Conservation (phyloP, 176 grass and related monocot species). For the Aegilops bicornis region DNA sequence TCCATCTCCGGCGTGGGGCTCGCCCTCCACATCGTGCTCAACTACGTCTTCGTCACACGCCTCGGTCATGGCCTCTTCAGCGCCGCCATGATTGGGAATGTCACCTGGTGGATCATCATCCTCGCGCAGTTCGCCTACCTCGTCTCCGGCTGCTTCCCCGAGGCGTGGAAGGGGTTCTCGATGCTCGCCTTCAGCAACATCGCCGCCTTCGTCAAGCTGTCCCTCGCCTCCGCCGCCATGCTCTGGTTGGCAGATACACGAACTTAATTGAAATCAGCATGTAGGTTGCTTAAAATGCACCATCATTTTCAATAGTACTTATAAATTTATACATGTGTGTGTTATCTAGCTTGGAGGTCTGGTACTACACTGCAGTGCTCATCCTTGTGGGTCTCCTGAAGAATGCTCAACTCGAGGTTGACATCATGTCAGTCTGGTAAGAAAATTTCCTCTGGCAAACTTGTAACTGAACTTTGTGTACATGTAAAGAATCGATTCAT, state of each 20-base stretch:
- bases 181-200: conserved; percentile 43
- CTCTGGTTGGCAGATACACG: conserved; percentile 32
- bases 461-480: not conserved
- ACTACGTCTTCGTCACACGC: conserved; percentile 47
- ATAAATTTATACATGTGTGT: not conserved
- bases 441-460: not conserved
- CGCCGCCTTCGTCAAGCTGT: conserved; percentile 54
- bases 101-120: conserved; percentile 57
- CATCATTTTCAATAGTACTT: not conserved
- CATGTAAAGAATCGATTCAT: not conserved
- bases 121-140: conserved; percentile 46
- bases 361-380: conserved; percentile 86
- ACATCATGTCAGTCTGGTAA: conserved; percentile 89
- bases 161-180: conserved; percentile 54
- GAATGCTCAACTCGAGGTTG: conserved; percentile 62
- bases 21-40: conserved; percentile 49
- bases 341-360: conserved; percentile 71
- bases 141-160: conserved; percentile 45
- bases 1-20: conserved; percentile 49
- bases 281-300: not conserved
- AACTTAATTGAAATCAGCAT: not conserved
- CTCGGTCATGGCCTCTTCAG: conserved; percentile 39
- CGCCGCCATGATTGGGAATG: conserved; percentile 50
- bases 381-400: conserved; percentile 75
- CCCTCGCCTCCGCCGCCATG: conserved; percentile 69